phyloP scores from a whole-genome alignment of 2,329 filamentous ascomycete species.

The Trichophyton schoenleinii region DNA sequence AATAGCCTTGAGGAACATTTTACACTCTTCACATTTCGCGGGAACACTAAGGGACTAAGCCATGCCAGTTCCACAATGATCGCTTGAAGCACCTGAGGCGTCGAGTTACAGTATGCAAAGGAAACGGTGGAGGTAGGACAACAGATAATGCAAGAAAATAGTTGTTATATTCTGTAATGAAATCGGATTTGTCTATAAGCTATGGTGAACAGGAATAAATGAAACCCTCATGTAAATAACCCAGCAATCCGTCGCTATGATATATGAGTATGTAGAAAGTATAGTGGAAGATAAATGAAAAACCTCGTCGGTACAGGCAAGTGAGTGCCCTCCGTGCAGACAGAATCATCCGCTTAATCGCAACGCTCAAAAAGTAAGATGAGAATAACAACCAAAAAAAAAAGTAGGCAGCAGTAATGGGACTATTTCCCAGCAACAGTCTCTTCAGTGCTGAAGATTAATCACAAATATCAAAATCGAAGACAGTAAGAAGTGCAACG shows the following conservation, averaged over 20 bases:
- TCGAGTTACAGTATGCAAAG: not conserved
- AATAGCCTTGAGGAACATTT: not conserved
- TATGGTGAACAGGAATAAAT: not conserved
- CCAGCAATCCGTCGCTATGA: constrained; percentile 1
- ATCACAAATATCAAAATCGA: not conserved
- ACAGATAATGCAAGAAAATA: not conserved
- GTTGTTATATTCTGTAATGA: not conserved
- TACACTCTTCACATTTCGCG: not conserved
- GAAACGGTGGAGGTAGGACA: not conserved
- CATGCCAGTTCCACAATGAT: not conserved
- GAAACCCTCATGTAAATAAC: not conserved
- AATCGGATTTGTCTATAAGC: not conserved
- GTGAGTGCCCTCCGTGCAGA: not conserved
- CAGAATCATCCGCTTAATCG: not conserved
- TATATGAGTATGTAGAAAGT: not conserved
- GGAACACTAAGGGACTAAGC: not conserved
- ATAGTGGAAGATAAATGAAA: not conserved
- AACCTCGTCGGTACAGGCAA: not conserved
- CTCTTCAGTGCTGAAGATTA: not conserved
- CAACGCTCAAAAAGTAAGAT: not conserved
- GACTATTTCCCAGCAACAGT: not conserved
- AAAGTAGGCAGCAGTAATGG: not conserved
- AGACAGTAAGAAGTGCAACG: not conserved
- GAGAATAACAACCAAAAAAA: not conserved
- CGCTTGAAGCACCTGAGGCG: not conserved